Base-by-base conservation (phyloP, 2,329 filamentous ascomycete genomes). In the Sclerotinia subarctica region DNA sequence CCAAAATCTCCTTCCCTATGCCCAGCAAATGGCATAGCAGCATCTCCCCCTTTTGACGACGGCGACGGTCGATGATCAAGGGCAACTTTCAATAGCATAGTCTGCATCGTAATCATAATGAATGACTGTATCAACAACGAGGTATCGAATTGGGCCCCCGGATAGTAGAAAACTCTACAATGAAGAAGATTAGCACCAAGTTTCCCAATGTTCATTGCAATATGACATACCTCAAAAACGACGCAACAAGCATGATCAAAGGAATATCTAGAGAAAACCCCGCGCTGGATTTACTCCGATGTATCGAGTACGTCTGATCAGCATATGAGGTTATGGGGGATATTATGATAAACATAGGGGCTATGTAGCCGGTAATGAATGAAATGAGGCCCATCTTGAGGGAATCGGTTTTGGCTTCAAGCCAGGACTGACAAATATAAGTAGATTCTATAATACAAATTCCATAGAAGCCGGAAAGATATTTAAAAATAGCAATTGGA, bases 211-310 rank as follows among this genome's bases (percentile, higher is more conserved):
- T 24, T 38, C 46, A 32, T 59, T 6, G 2, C 29, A 57, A 11
- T 44, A 49, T 42, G 47, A 69, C 80, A 58, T 76, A 90, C 86
- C 87, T 87, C 67, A 90, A 79, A 66, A 90, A 80, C 4, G 88
- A 90, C 38, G 88, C 87, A 66, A 90, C 83, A 63, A 91, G 84
- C 88, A 91, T 91, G 70, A 91, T 91, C 68, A 91, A 80, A 44
- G 88, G 88, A 56, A 90, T 90, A 74, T 91, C 88, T 70, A 91
- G 82, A 24, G 88, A 90, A 79, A 90, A 90, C 68, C 88, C 88
- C 19, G 85, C 86, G 72, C 87, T 90, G 54, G 86, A 87, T 77
- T 85, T 87, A 68, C 80, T 82, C 73, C 84, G 82, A 74, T 89
- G 84, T 84, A 91, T 91, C 47, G 88, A 84, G 58, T 87, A 75